Percentiles rank a stretch among this genome's conserved stretches.
phyloP scores from a whole-genome alignment of 192 early-diverging fungal species.

The Chytriomyces confervae region DNA sequence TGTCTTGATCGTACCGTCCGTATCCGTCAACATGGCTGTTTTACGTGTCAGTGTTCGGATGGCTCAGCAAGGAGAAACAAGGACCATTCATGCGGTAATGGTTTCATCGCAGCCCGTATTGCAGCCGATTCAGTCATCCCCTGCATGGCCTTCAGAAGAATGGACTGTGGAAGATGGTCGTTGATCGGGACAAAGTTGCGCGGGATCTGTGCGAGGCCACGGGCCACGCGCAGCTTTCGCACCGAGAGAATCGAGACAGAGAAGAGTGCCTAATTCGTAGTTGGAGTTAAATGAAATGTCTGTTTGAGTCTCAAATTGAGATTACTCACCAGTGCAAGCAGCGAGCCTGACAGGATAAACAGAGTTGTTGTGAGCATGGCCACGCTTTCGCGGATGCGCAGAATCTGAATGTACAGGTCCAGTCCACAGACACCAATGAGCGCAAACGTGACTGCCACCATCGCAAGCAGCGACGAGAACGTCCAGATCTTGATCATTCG shows the following conservation, averaged over 20 bases:
- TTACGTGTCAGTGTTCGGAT: too few species aligned
- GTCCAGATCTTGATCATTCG: conserved; percentile 17
- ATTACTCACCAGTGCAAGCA: not conserved
- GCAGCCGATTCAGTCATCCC: conserved; percentile 1
- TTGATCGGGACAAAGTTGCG: not conserved
- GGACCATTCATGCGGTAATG: conserved; percentile 4
- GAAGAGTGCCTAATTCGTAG: conserved; percentile 1
- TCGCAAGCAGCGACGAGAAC: conserved; percentile 18
- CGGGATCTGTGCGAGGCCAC: conserved; percentile 1
- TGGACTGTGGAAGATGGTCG: not conserved
- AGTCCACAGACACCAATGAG: conserved; percentile 30
- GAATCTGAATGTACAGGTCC: conserved; percentile 28
- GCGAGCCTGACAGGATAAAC: conserved; percentile 8
- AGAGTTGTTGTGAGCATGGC: conserved; percentile 15
- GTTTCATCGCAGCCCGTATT: conserved; percentile 1
- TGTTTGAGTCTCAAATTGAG: not conserved
- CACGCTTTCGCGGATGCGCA: conserved; percentile 10
- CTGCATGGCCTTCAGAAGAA: not conserved
- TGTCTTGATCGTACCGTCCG: not conserved
- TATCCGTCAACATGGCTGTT: conserved; percentile 18
- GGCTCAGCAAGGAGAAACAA: too few species aligned
- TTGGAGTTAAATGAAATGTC: not conserved
- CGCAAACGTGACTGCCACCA: not conserved
- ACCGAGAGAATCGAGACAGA: conserved; percentile 20
- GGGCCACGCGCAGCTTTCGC: conserved; percentile 8